Conservation (phyloP, 2,329 filamentous ascomycete species). For the Pseudogymnoascus sp. region DNA sequence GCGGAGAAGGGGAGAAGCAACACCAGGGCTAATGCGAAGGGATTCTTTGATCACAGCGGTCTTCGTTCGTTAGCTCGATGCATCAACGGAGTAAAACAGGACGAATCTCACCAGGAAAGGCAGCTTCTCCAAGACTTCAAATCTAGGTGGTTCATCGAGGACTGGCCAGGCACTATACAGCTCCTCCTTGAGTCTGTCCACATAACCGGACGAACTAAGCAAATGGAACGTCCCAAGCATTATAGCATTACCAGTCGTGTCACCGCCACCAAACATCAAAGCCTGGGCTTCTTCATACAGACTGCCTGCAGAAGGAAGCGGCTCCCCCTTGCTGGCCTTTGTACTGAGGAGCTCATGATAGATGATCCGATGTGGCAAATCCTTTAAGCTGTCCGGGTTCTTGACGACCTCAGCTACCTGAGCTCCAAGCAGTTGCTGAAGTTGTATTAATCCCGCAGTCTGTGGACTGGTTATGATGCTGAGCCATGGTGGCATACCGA, state of each 20-base stretch:
- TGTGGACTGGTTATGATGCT: constrained; percentile 17
- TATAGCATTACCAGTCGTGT: constrained; percentile 35
- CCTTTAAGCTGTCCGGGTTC: constrained; percentile 19
- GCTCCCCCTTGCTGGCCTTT: too few relatives aligned
- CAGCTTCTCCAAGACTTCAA: constrained; percentile 30
- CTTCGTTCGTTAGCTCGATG: constrained; percentile 20
- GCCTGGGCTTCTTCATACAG: constrained; percentile 37
- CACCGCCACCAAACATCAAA: constrained; percentile 37
- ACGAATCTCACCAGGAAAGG: constrained; percentile 14
- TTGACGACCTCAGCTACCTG: constrained; percentile 15
- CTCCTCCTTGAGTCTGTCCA: constrained; percentile 31
- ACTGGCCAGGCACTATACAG: constrained; percentile 30
- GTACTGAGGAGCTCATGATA: constrained; percentile 29
- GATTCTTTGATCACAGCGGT: not conserved
- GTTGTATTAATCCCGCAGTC: constrained; percentile 16
- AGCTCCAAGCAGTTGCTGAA: constrained; percentile 15
- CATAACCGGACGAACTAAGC: constrained; percentile 26
- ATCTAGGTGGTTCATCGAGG: constrained; percentile 23
- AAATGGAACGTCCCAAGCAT: constrained; percentile 35
- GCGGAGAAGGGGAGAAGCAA: not conserved
- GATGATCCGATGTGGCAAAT: constrained; percentile 27
- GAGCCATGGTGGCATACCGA: constrained; percentile 20
- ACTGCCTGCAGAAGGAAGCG: constrained; percentile 16
- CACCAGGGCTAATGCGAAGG: not conserved
- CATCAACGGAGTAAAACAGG: constrained; percentile 19